These are phyloP conservation scores for Plasmopara muralis DNA, from an alignment of 352 stramenopile genomes.

Conservation along the genomic window DNA sequence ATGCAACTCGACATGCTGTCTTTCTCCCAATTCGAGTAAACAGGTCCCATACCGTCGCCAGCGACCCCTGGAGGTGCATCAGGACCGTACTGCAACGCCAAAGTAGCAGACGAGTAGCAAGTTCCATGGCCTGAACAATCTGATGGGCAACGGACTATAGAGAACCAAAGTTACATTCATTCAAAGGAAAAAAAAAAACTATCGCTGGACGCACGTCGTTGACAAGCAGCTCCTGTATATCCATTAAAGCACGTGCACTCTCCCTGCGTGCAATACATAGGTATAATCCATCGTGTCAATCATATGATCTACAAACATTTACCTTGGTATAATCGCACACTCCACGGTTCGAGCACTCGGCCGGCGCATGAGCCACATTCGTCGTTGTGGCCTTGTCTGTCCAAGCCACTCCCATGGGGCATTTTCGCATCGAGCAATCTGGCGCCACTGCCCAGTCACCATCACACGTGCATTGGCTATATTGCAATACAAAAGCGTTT, in stretches of 20 bases:
- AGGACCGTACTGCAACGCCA: constrained; percentile 35
- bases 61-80: constrained; percentile 14
- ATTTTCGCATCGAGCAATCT: constrained; percentile 68
- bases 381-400: constrained; percentile 64
- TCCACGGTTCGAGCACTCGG: constrained; percentile 60
- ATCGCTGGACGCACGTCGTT: no score
- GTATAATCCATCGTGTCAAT: no score
- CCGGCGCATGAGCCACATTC: constrained; percentile 43
- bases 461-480: constrained; percentile 66
- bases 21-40: constrained; percentile 84
- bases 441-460: constrained; percentile 48
- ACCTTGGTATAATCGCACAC: constrained; percentile 58
- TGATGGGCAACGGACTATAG: constrained; percentile 43
- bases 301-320: no score
- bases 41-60: constrained; percentile 38
- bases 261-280: no score
- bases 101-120: constrained; percentile 47
- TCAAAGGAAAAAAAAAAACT: no score
- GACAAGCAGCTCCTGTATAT: no score
- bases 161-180: neutral
- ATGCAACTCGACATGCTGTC: constrained; percentile 68
- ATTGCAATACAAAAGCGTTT: no score
- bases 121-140: constrained; percentile 59
- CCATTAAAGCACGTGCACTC: no score
- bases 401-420: constrained; percentile 63